phyloP scores from a whole-genome alignment of 176 grass and related monocot species.

The Oryza nivara region DNA sequence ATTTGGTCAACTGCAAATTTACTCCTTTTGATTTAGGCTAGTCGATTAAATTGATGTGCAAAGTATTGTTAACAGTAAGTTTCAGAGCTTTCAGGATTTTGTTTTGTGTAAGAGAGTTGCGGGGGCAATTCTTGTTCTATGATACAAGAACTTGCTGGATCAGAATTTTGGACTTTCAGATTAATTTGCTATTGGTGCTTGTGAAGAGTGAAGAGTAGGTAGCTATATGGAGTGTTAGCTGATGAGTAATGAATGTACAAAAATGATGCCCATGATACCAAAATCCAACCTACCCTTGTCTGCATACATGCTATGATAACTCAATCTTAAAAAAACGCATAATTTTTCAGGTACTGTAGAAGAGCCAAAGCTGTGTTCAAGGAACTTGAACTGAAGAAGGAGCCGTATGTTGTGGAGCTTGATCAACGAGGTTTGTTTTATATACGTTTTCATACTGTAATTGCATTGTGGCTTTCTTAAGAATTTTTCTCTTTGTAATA shows the following conservation, averaged over 20 bases:
- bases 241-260: not conserved
- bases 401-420: slow-evolving; percentile 71
- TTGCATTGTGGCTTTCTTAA: not conserved
- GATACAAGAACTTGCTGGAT: not conserved
- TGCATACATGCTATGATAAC: not conserved
- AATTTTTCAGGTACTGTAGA: slow-evolving; percentile 62
- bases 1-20: not conserved
- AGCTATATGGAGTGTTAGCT: not conserved
- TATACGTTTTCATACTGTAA: not conserved
- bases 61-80: not conserved
- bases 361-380: slow-evolving; percentile 71
- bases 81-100: not conserved
- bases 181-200: not conserved
- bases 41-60: not conserved
- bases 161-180: not conserved
- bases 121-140: not conserved
- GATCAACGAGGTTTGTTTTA: slow-evolving; percentile 66
- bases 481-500: not conserved
- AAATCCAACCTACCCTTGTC: not conserved
- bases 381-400: slow-evolving; percentile 60
- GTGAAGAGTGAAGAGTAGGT: not conserved
- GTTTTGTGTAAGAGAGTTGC: not conserved
- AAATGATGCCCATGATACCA: not conserved
- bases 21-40: not conserved
- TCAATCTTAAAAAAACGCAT: not conserved